A percentile compares a stretch with the other conserved stretches of the same genome.
phyloP scores from a whole-genome alignment of 345 rosid genomes.

The Eucalyptus cloeziana region DNA sequence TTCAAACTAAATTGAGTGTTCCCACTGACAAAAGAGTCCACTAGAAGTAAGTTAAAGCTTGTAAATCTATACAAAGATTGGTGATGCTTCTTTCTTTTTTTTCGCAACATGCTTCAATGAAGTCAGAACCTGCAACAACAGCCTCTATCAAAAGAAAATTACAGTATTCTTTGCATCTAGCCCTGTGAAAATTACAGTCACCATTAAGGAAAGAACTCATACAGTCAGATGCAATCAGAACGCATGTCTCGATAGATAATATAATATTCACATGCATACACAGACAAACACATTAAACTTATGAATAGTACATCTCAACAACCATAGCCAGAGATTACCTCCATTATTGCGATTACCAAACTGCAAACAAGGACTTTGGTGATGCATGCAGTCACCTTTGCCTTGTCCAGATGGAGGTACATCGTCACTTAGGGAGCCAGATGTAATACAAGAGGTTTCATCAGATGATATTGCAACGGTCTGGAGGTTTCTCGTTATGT shows the following conservation, averaged over 20 bases:
- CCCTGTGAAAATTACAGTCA: neutral
- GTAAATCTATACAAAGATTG: neutral
- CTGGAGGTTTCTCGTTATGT: slow-evolving; percentile 35
- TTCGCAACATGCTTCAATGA: neutral
- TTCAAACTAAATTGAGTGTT: neutral
- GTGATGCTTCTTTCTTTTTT: neutral
- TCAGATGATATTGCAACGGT: slow-evolving; percentile 30
- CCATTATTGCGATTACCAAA: slow-evolving; percentile 69
- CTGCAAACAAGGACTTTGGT: slow-evolving; percentile 36
- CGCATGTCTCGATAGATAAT: neutral
- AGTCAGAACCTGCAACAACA: neutral
- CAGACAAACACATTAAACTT: neutral
- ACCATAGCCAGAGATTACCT: slow-evolving; percentile 30
- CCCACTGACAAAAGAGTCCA: neutral
- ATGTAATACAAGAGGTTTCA: slow-evolving; percentile 26
- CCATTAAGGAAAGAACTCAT: neutral
- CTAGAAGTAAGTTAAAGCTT: neutral
- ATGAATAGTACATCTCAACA: neutral
- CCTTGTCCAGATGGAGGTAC: slow-evolving; percentile 24
- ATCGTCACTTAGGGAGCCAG: slow-evolving; percentile 17
- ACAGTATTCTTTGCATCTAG: neutral
- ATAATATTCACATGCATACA: neutral
- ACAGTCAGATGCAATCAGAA: neutral
- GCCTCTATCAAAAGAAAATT: neutral
- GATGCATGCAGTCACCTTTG: slow-evolving; percentile 26